A percentile compares a stretch with the other conserved stretches of the same genome.
Evolutionary conservation across 192 early-diverging fungal genomes (phyloP).

Genomic region (Coemansia pectinata): DNA sequence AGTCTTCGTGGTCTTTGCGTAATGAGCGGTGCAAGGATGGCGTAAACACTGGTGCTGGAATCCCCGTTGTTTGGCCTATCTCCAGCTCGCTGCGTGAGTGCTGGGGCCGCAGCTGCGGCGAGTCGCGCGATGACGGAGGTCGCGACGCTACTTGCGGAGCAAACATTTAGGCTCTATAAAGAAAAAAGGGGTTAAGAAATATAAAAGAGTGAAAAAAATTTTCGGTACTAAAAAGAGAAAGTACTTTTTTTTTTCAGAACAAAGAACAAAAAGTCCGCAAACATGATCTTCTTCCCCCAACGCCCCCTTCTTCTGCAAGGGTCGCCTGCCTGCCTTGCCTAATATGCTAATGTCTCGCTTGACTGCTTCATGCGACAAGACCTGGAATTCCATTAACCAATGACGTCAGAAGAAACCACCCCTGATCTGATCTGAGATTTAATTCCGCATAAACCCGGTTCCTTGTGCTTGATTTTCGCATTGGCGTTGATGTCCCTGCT

Average conservation of each 20-base stretch:
- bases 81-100: conserved; percentile 34
- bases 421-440: background rate
- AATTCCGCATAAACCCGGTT: background rate
- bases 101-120: conserved; percentile 28
- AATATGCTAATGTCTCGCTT: background rate
- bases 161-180: conserved; percentile 26
- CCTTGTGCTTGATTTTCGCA: background rate
- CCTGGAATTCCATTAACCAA: background rate
- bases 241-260: background rate
- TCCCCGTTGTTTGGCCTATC: conserved; percentile 14
- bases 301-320: background rate
- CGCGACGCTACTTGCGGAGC: conserved; percentile 27
- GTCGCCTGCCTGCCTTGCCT: background rate
- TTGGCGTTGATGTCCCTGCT: background rate
- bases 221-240: no score
- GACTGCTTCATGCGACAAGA: background rate
- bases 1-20: conserved; percentile 25
- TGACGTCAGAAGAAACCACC: background rate
- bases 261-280: background rate
- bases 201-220: conserved; percentile 5
- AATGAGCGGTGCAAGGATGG: conserved; percentile 34
- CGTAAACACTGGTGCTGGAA: conserved; percentile 28
- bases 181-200: background rate
- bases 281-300: background rate
- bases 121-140: conserved; percentile 42